Percentiles rank a stretch among this genome's conserved stretches.
Evolutionary conservation across 371 early-diverging fungal genomes (phyloP).

Genomic region (Apophysomyces ossiformis): DNA sequence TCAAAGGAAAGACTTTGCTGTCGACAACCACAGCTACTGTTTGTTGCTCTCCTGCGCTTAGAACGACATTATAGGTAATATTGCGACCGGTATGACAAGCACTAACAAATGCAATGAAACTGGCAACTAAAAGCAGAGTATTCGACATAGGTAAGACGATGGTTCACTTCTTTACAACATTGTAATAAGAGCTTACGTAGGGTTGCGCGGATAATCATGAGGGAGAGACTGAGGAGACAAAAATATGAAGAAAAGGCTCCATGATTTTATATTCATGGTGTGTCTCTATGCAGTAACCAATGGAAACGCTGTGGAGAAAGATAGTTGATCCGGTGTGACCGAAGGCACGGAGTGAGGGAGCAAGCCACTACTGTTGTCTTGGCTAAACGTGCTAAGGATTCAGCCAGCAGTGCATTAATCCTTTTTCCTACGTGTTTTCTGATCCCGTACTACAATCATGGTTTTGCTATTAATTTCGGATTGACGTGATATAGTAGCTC

Average conservation of each 20-base stretch:
- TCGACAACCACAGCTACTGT: constrained; percentile 14
- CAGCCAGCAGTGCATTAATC: no score
- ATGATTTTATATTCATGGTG: no score
- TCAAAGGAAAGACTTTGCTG: constrained; percentile 6
- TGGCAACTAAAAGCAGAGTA: neutral
- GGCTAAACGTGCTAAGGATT: no score
- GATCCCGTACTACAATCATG: no score
- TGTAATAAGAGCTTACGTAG: neutral
- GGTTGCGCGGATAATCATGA: neutral
- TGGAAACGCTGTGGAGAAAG: no score
- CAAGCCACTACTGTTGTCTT: no score
- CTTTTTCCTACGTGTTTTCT: no score
- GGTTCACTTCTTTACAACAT: neutral
- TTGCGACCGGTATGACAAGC: neutral
- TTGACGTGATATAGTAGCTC: no score
- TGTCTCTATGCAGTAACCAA: no score
- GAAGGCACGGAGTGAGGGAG: no score
- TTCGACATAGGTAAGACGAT: neutral
- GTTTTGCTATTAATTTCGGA: no score
- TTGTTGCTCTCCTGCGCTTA: neutral
- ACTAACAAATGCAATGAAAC: neutral
- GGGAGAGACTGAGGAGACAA: neutral
- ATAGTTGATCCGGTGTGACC: no score
- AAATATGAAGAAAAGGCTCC: neutral
- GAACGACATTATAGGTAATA: constrained; percentile 2